Evolutionary conservation across 2,329 filamentous ascomycete species (phyloP).

Genomic region (Thielaviopsis populi): DNA sequence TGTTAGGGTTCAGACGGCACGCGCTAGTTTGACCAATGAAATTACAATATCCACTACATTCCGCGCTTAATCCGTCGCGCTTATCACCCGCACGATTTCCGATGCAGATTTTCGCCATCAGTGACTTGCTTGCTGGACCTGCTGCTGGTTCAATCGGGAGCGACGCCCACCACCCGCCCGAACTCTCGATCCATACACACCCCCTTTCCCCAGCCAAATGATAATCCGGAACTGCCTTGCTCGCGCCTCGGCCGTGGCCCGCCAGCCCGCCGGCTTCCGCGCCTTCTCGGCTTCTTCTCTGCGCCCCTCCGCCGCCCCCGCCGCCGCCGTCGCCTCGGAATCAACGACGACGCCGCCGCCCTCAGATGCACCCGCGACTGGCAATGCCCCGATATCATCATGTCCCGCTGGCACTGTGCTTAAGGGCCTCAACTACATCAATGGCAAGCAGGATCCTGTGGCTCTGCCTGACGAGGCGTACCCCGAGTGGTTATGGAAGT

Average conservation of each 20-base stretch:
- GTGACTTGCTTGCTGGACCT: background rate
- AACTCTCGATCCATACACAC: background rate
- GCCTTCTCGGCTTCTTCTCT: conserved; percentile 9
- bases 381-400: conserved; percentile 24
- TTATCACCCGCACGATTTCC: background rate
- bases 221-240: conserved; percentile 19
- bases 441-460: conserved; percentile 56
- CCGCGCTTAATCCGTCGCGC: background rate
- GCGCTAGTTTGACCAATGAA: background rate
- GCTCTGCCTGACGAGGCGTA: conserved; percentile 63
- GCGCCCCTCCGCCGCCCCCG: conserved; percentile 5
- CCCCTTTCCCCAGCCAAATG: conserved; percentile 18
- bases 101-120: conserved; percentile 12
- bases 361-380: conserved; percentile 11
- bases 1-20: background rate
- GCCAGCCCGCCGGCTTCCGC: conserved; percentile 11
- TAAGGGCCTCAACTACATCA: conserved; percentile 62
- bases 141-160: background rate
- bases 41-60: background rate
- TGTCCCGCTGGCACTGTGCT: conserved; percentile 55
- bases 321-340: background rate
- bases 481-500: conserved; percentile 65
- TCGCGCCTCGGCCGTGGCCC: background rate
- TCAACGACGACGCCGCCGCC: conserved; percentile 19
- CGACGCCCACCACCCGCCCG: background rate